A percentile compares a stretch with the other conserved stretches of the same genome.
Evolutionary conservation across 2,329 filamentous ascomycete genomes (phyloP).

Genomic region (Graphilbum sp.): DNA sequence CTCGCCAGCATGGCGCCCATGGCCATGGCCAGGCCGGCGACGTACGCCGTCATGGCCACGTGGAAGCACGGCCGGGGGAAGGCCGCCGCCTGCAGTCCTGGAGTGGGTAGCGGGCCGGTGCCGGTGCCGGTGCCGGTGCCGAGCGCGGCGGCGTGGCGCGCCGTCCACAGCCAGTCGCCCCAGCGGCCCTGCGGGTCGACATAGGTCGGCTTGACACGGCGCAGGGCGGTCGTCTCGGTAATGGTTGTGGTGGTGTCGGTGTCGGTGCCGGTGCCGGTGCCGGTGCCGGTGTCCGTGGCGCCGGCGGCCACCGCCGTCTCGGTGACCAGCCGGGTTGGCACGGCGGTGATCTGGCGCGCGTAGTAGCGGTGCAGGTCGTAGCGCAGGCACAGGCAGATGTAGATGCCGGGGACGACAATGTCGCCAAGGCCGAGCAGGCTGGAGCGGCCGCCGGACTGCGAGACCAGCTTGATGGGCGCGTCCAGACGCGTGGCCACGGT

Average conservation of each 20-base stretch:
- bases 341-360: conserved; percentile 42
- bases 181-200: conserved; percentile 52
- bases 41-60: conserved; percentile 60
- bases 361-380: conserved; percentile 85
- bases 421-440: conserved; percentile 90
- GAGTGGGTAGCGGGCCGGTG: conserved; percentile 12
- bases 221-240: no score
- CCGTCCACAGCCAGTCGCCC: conserved; percentile 73
- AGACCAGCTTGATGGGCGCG: conserved; percentile 82
- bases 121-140: background rate
- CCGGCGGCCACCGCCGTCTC: conserved; percentile 18
- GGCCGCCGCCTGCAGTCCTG: conserved; percentile 21
- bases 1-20: conserved; percentile 62
- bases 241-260: no score
- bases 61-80: conserved; percentile 83
- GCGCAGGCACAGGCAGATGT: conserved; percentile 75
- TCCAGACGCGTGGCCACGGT: conserved; percentile 80
- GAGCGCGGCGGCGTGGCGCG: conserved; percentile 6
- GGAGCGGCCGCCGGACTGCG: conserved; percentile 46
- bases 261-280: conserved; percentile 8
- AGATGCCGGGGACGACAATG: conserved; percentile 80
- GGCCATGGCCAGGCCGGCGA: conserved; percentile 61
- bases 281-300: conserved; percentile 15
- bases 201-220: conserved; percentile 34
- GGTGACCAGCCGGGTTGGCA: conserved; percentile 19